These are phyloP conservation scores for Solanum etuberosum DNA, from an alignment of 257 asterid species.

Conservation along the genomic window DNA sequence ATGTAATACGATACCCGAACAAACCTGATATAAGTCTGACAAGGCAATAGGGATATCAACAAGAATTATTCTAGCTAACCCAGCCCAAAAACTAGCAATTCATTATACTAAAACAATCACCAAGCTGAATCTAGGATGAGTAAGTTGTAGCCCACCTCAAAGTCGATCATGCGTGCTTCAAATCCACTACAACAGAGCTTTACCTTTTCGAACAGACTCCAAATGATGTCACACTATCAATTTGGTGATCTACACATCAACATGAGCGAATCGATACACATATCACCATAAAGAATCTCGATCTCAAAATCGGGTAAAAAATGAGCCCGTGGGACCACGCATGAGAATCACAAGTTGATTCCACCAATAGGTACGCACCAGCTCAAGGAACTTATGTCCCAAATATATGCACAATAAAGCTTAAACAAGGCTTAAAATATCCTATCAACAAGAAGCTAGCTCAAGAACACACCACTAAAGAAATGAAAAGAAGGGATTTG, in stretches of 20 bases:
- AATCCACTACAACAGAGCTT: background rate
- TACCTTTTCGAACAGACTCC: background rate
- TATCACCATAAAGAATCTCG: background rate
- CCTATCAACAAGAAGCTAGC: too few species aligned
- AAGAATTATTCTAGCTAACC: background rate
- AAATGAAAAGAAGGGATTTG: background rate
- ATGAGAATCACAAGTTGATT: background rate
- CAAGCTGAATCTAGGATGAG: background rate
- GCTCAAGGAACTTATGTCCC: background rate
- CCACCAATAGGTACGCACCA: background rate
- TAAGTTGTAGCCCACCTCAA: background rate
- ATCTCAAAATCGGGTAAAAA: too few species aligned
- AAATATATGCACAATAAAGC: background rate
- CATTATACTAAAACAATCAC: background rate
- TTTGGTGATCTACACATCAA: background rate
- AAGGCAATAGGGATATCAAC: background rate
- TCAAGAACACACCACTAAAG: too few species aligned
- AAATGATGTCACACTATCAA: background rate
- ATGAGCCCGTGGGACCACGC: background rate
- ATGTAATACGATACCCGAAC: too few species aligned
- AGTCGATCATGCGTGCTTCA: background rate
- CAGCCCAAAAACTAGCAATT: background rate
- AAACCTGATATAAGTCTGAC: background rate
- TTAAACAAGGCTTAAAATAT: too few species aligned
- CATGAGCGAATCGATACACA: background rate